Conservation (phyloP, 805 yeast species). For the Tetrapisispora nanseiensis region DNA sequence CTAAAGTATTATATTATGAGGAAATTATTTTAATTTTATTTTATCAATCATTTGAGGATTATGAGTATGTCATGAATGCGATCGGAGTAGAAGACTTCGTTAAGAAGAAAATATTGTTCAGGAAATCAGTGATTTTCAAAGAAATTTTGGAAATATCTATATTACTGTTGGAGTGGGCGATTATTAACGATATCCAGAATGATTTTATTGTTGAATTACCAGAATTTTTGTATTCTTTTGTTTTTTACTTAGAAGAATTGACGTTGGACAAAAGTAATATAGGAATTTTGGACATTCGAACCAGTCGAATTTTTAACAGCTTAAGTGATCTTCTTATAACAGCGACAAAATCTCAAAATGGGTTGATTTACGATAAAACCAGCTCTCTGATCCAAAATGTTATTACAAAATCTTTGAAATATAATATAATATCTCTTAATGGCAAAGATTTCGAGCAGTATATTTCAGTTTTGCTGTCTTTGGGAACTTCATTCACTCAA, state of each 20-base stretch:
- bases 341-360: slow-evolving; percentile 27
- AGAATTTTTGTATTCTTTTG: slow-evolving; percentile 19
- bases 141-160: slow-evolving; percentile 34
- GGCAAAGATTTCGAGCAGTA: slow-evolving; percentile 12
- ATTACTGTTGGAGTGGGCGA: slow-evolving; percentile 30
- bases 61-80: not conserved
- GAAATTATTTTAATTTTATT: slow-evolving; percentile 42
- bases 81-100: not conserved
- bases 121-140: slow-evolving; percentile 29
- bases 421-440: slow-evolving; percentile 6
- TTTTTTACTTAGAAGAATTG: slow-evolving; percentile 14
- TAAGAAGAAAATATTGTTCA: not conserved
- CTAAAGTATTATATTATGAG: slow-evolving; percentile 22
- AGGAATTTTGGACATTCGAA: slow-evolving; percentile 28
- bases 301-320: slow-evolving; percentile 12
- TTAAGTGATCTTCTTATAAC: slow-evolving; percentile 26
- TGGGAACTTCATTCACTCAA: not conserved
- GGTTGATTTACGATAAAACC: slow-evolving; percentile 22
- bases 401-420: slow-evolving; percentile 30
- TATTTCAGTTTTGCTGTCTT: slow-evolving; percentile 7
- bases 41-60: slow-evolving; percentile 20
- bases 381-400: slow-evolving; percentile 28
- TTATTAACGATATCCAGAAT: slow-evolving; percentile 26
- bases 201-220: slow-evolving; percentile 32
- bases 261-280: slow-evolving; percentile 23